Conservation (phyloP, 441 rosid species). For the Erysimum cheiri region DNA sequence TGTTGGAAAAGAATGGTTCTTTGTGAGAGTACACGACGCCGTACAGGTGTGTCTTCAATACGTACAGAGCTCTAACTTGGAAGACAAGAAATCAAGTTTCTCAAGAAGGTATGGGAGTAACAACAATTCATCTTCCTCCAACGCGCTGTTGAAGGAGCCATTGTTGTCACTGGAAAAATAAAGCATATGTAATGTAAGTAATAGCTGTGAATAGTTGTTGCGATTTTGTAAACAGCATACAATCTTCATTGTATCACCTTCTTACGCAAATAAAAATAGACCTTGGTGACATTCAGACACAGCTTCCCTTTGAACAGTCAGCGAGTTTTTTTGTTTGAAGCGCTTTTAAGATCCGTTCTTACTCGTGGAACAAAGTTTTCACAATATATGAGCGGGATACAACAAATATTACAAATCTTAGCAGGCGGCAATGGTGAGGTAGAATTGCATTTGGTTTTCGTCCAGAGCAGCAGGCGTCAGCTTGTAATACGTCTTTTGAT, state of each 20-base stretch:
- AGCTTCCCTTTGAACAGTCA: no score
- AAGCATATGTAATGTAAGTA: conserved; percentile 30
- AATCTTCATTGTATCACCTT: conserved; percentile 7
- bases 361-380: not conserved
- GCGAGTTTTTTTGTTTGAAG: not conserved
- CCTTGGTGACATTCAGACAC: conserved; percentile 18
- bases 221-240: conserved; percentile 27
- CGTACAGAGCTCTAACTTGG: conserved; percentile 53
- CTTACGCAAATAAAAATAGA: conserved; percentile 14
- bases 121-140: conserved; percentile 54
- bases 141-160: conserved; percentile 41
- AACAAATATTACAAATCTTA: not conserved
- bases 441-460: no score
- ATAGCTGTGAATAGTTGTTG: conserved; percentile 36
- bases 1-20: conserved; percentile 95
- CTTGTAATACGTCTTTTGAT: no score
- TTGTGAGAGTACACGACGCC: conserved; percentile 93
- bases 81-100: conserved; percentile 52
- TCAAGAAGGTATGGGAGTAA: conserved; percentile 54
- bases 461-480: no score
- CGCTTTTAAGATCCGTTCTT: not conserved
- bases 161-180: conserved; percentile 37
- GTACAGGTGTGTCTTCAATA: conserved; percentile 95
- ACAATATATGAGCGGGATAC: not conserved
- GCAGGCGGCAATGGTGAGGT: no score